Base-by-base conservation (phyloP, 768 basidiomycete species). In the Boletus speciosus region DNA sequence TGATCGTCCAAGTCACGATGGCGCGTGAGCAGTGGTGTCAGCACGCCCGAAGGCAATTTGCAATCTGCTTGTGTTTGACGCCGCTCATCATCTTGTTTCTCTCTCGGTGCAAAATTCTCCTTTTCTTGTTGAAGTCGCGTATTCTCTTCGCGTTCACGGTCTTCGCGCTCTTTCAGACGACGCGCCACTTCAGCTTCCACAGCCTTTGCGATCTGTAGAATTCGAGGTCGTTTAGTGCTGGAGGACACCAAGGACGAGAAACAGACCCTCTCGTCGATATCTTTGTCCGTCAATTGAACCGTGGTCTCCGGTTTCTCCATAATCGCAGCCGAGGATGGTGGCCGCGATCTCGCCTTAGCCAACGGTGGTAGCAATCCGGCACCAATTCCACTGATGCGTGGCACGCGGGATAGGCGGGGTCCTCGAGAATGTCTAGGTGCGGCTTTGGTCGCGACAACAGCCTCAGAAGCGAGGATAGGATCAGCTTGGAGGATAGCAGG, bases 151-250 rank as follows among this genome's bases (percentile, higher is more conserved):
- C 61, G 66, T 58, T 62, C 66, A 38, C 53, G 61, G 5, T 64
- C 69, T 71, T 64, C 76, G 72, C 66, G 69, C 39, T 73, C 71
- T 25, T 73, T 84, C 47, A 92, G 69, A 29, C 87, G 79, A 56
- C 85, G 76, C 15, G 83, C 80, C 49, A 88, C 88, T 66, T 91
- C 87, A 7, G 74, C 78, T 73, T 90, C 86, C 31, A 91, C 89
- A 8, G 83, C 85, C 58, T 75, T 81, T 44, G 85, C 81, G 51
- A 91, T 89, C 88, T 88, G 61, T 21, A 7, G 11, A 21, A 21
- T 38, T 21, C 27, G 14, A 34, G 8, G 46, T 42, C 32, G 29
- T 55, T 49, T 27, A 56, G 47, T 15, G 34, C 31, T n/a, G n/a
- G 36, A 34, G 15, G 40, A 11, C 25, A 35, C 5, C 37, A 34